Conservation (phyloP, 116 monocot genomes). For the Trichopus zeylanicus region DNA sequence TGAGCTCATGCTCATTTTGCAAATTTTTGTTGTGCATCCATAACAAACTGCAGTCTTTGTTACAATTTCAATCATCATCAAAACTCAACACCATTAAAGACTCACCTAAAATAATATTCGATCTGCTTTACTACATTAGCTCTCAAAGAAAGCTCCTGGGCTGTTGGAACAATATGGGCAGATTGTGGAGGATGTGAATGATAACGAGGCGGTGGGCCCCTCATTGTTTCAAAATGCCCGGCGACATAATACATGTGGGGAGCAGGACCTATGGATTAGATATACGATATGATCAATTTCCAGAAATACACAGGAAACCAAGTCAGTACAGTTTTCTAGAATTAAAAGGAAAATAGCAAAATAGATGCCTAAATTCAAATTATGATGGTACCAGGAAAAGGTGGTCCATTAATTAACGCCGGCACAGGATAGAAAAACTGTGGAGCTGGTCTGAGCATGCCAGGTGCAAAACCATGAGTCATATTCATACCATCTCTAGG, state of each 20-base stretch:
- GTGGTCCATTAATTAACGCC: slow-evolving; percentile 53
- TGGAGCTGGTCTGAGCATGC: slow-evolving; percentile 46
- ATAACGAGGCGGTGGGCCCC: slow-evolving; percentile 40
- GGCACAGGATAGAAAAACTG: slow-evolving; percentile 49
- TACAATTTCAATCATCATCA: not conserved
- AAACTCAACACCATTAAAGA: not conserved
- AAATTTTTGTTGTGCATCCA: too few relatives aligned
- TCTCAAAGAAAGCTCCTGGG: slow-evolving; percentile 38
- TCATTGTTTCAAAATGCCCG: slow-evolving; percentile 43
- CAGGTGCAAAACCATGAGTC: slow-evolving; percentile 52
- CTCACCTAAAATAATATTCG: slow-evolving; percentile 92
- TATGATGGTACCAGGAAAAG: slow-evolving; percentile 49
- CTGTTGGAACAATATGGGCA: slow-evolving; percentile 18
- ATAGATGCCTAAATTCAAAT: slow-evolving; percentile 1
- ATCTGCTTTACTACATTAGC: slow-evolving; percentile 59
- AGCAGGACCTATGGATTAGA: slow-evolving; percentile 35
- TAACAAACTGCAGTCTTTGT: not conserved
- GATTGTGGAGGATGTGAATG: slow-evolving; percentile 32
- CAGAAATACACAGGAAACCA: slow-evolving; percentile 4
- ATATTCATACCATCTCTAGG: slow-evolving; percentile 47
- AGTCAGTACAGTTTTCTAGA: not conserved
- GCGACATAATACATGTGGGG: slow-evolving; percentile 47
- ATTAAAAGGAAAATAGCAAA: not conserved
- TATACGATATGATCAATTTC: not conserved
- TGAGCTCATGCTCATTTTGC: too few relatives aligned